Conservation (phyloP, 1,139 yeast species). For the Lodderomyces pseudojiufengensis region DNA sequence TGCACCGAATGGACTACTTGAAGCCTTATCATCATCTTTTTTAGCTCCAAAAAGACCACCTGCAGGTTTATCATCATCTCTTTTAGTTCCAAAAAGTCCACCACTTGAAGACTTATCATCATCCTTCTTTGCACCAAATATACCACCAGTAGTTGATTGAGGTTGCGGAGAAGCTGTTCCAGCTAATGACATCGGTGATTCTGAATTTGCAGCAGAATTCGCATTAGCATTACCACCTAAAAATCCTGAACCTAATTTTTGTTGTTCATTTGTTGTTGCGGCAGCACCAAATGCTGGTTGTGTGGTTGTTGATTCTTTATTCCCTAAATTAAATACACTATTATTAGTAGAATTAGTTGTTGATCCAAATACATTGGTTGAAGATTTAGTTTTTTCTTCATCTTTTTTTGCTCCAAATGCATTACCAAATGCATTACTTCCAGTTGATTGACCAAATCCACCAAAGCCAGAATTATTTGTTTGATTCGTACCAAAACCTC, state of each 20-base stretch:
- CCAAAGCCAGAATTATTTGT: constrained; percentile 16
- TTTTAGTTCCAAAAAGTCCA: constrained; percentile 23
- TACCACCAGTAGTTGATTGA: constrained; percentile 14
- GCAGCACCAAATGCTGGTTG: constrained; percentile 12
- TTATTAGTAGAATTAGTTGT: neutral
- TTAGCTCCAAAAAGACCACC: constrained; percentile 21
- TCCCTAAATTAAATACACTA: constrained; percentile 5
- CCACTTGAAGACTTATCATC: constrained; percentile 18
- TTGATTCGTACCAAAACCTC: constrained; percentile 20
- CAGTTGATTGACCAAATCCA: constrained; percentile 7
- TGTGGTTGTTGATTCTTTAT: constrained; percentile 6
- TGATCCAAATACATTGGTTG: constrained; percentile 5
- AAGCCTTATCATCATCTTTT: constrained; percentile 15
- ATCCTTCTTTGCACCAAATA: constrained; percentile 25
- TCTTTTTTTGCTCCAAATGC: constrained; percentile 20
- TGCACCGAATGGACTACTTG: constrained; percentile 17
- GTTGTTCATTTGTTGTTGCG: neutral
- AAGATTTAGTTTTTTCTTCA: constrained; percentile 11
- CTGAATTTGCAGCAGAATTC: neutral
- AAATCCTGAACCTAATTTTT: constrained; percentile 11
- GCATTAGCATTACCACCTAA: constrained; percentile 12
- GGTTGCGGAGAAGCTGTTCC: constrained; percentile 2
- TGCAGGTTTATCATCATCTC: constrained; percentile 13
- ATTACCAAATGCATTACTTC: constrained; percentile 8
- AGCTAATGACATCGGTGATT: neutral